Base-by-base conservation (phyloP, 2,329 filamentous ascomycete genomes). In the Fusarium denticulatum region DNA sequence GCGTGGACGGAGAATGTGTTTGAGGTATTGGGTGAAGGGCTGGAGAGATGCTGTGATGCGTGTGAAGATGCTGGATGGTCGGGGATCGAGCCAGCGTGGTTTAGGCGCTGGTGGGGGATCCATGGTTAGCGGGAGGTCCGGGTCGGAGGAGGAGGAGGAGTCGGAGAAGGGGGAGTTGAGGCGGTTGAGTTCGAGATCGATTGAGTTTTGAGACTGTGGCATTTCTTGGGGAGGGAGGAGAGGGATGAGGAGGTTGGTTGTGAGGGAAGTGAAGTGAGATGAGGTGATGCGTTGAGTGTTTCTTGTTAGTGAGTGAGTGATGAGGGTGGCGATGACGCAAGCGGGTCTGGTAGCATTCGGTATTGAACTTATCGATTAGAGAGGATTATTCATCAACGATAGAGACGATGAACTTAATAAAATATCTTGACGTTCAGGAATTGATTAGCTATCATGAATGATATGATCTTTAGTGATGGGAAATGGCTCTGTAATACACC, bases 1-100 rank as follows among this genome's bases (percentile, higher is more conserved):
- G 9, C 83, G 76, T 6, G 83, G 82, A 5, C 78, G 80, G 10
- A 83, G 32, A 10, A 71, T 42, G 3, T 30, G 36, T 57, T 39
- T 69, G 13, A 78, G 43, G 5, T 66, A 61, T 28, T 65, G 57
- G 6, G 55, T 43, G 26, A 73, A 37, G 24, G 64, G 64, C 10
- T 66, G 60, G 22, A 75, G 57, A 14, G 74, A 60, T 7, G 75
- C 65, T 3, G 71, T 43, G 15, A 61, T 45, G 9, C 67, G 72
- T 18, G 64, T 60, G 40, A 60, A 64, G 50, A 64, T 72, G 18
- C 55, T 65, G 22, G 47, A 63, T 18, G 69, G 64, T 34, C 69
- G 63, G 45, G 67, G 74, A 30, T 74, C 67, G 36, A 78, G 74
- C 76, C 76, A 78, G 28, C 76, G 68, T 18, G 76, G 76, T 45